A percentile compares a stretch with the other conserved stretches of the same genome.
Conservation (phyloP, 2,329 filamentous ascomycete genomes). For the Fusarium bactridioides region DNA sequence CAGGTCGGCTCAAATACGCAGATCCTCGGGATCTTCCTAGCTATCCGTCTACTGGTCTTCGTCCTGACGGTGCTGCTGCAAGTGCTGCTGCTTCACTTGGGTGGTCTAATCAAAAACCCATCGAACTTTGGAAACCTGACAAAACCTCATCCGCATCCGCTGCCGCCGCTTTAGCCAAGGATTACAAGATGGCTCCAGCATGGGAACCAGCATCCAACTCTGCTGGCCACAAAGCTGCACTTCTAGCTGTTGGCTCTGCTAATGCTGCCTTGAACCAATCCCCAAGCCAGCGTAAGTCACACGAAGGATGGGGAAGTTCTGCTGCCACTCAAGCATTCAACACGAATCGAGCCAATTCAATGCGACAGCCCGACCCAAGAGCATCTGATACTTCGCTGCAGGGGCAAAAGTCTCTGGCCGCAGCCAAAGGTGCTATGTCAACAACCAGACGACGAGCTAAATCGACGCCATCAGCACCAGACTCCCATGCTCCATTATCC, state of each 20-base stretch:
- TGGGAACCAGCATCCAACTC: conserved; percentile 71
- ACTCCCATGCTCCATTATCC: conserved; percentile 24
- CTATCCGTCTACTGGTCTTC: conserved; percentile 73
- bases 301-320: conserved; percentile 66
- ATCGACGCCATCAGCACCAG: conserved; percentile 63
- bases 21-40: conserved; percentile 76
- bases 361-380: conserved; percentile 29
- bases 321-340: conserved; percentile 73
- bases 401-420: conserved; percentile 72
- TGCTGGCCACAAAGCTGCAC: conserved; percentile 77
- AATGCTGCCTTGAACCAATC: conserved; percentile 42
- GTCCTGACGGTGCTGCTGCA: conserved; percentile 66
- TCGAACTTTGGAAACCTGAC: conserved; percentile 72
- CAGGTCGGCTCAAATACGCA: conserved; percentile 71
- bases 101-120: conserved; percentile 71
- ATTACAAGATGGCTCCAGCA: conserved; percentile 55
- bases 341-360: conserved; percentile 45
- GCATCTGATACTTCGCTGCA: conserved; percentile 53
- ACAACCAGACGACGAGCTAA: conserved; percentile 67
- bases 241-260: conserved; percentile 64
- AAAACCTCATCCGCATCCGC: conserved; percentile 60
- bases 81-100: conserved; percentile 78
- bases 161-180: conserved; percentile 53
- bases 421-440: conserved; percentile 80
- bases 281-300: conserved; percentile 32